Conservation (phyloP, 495 filamentous ascomycete genomes). For the Tuber magnatum region DNA sequence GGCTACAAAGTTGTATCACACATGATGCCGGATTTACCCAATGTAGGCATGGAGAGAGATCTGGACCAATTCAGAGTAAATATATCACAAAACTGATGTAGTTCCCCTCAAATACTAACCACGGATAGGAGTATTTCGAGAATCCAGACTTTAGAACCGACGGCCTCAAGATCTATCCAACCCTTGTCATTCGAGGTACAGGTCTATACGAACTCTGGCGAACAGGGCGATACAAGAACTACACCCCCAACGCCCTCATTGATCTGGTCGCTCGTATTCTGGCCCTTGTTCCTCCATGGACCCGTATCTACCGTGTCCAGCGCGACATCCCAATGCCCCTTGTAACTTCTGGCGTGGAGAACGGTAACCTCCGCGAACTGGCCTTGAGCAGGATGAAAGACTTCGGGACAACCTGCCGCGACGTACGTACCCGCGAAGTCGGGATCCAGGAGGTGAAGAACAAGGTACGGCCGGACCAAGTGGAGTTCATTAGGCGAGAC, state of each 20-base stretch:
- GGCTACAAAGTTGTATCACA: constrained; percentile 98
- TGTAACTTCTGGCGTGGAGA: constrained; percentile 93
- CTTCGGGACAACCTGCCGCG: constrained; percentile 92
- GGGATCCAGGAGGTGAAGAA: constrained; percentile 98
- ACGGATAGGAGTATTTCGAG: constrained; percentile 73
- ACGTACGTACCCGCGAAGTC: constrained; percentile 95
- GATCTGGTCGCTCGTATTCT: constrained; percentile 93
- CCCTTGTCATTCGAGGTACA: constrained; percentile 92
- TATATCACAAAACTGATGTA: background rate
- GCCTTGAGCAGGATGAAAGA: constrained; percentile 95
- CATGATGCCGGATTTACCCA: constrained; percentile 99
- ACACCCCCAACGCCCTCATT: constrained; percentile 91
- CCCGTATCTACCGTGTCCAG: constrained; percentile 95
- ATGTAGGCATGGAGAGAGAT: constrained; percentile 97
- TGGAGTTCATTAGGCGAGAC: constrained; percentile 92
- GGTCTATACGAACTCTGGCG: constrained; percentile 96
- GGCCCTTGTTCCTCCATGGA: constrained; percentile 93
- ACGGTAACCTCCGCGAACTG: constrained; percentile 90
- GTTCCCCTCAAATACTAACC: background rate
- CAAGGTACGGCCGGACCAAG: constrained; percentile 91
- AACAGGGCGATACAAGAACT: constrained; percentile 94
- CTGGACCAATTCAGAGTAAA: constrained; percentile 73
- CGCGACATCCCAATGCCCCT: constrained; percentile 98
- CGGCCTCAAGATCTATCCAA: constrained; percentile 96
- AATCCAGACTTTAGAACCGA: constrained; percentile 97